Conservation (phyloP, 2,329 filamentous ascomycete genomes). For the Didymosphaeria variabile region DNA sequence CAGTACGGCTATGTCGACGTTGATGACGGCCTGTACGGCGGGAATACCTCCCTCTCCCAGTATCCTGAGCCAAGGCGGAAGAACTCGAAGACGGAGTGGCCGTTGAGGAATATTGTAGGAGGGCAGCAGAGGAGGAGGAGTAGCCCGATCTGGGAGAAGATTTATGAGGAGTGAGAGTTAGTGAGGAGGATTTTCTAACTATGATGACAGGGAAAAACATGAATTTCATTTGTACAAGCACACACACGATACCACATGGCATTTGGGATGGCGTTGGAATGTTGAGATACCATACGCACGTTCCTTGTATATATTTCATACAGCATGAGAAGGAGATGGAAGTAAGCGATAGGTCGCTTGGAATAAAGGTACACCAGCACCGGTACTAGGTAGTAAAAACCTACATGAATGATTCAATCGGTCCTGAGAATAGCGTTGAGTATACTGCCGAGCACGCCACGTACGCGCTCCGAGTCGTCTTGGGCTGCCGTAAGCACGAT, state of each 20-base stretch:
- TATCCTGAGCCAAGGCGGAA: constrained; percentile 33
- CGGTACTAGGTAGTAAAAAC: constrained; percentile 1
- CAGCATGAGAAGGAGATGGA: not conserved
- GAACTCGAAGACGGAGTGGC: constrained; percentile 42
- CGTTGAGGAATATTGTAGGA: constrained; percentile 35
- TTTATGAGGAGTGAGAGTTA: constrained; percentile 38
- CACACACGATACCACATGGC: constrained; percentile 26
- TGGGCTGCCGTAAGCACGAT: constrained; percentile 42
- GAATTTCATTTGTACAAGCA: constrained; percentile 29
- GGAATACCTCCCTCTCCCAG: constrained; percentile 36
- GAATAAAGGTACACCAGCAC: not conserved
- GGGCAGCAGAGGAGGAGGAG: constrained; percentile 28
- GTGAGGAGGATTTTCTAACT: constrained; percentile 7
- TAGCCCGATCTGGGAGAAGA: constrained; percentile 44
- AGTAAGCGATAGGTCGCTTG: no score
- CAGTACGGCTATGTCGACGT: constrained; percentile 28
- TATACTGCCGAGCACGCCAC: constrained; percentile 41
- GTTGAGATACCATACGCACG: not conserved
- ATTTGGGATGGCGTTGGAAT: constrained; percentile 10
- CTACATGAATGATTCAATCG: constrained; percentile 13
- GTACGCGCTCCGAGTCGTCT: constrained; percentile 34
- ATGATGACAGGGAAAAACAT: not conserved
- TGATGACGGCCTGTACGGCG: constrained; percentile 42
- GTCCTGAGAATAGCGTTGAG: constrained; percentile 34
- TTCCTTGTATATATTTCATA: constrained; percentile 6